A percentile compares a stretch with the other conserved stretches of the same genome.
Conservation (phyloP, 257 asterid species). For the Jasminum sambac region DNA sequence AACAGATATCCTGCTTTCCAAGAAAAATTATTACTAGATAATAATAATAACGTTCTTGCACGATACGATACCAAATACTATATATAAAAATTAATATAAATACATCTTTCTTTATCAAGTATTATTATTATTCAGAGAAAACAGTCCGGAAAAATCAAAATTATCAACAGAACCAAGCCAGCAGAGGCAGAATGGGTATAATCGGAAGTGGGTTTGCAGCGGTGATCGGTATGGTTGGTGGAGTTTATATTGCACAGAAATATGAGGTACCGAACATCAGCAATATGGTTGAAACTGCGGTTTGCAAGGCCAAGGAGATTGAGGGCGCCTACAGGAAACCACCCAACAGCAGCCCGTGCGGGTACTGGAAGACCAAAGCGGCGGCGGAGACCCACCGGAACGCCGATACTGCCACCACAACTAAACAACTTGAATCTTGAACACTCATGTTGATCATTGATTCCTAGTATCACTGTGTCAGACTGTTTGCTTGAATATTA, state of each 20-base stretch:
- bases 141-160: neutral
- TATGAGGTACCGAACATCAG: conserved; percentile 23
- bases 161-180: neutral
- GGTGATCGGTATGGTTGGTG: conserved; percentile 20
- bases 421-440: neutral
- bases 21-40: no score
- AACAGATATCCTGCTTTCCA: neutral
- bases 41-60: conserved; percentile 19
- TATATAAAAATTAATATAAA: neutral
- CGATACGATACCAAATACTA: conserved; percentile 18
- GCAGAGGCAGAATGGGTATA: conserved; percentile 13
- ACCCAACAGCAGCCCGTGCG: neutral
- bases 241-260: conserved; percentile 30
- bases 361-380: conserved; percentile 13
- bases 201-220: conserved; percentile 6
- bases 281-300: conserved; percentile 8
- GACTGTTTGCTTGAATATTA: no score
- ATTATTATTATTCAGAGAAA: neutral
- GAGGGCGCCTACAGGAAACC: conserved; percentile 21
- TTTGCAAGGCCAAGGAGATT: conserved; percentile 16
- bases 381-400: conserved; percentile 11
- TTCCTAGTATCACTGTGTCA: no score
- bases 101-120: neutral
- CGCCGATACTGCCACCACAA: neutral
- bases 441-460: neutral